Conservation (phyloP, 2,329 filamentous ascomycete genomes). For the Apiospora sp. region DNA sequence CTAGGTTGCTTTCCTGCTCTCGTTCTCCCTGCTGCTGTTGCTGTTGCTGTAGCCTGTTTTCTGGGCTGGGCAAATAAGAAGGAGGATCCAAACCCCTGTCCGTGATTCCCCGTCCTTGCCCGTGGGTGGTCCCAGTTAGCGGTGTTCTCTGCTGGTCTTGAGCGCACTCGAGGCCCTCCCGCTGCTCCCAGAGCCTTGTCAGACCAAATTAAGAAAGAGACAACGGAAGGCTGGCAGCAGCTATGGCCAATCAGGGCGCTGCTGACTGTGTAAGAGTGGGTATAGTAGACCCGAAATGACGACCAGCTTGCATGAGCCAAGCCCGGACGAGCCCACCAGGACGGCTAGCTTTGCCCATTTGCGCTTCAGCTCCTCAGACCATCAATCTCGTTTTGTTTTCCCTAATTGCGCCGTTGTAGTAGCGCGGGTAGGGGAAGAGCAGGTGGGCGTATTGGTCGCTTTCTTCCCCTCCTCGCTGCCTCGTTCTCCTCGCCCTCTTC, state of each 20-base stretch:
- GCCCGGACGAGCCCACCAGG: background rate
- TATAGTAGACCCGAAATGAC: constrained; percentile 8
- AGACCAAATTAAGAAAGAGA: constrained; percentile 16
- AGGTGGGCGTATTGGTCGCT: too few species aligned
- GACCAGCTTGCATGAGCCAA: constrained; percentile 15
- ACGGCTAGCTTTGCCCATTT: constrained; percentile 2
- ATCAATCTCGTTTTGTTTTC: background rate
- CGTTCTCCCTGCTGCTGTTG: too few species aligned
- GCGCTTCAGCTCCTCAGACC: background rate
- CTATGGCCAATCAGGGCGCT: background rate
- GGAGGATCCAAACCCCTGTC: background rate
- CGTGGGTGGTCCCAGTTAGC: background rate
- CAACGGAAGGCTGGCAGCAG: background rate
- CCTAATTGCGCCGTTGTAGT: constrained; percentile 1
- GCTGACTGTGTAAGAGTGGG: background rate
- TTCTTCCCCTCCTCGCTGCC: too few species aligned
- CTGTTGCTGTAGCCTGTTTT: background rate
- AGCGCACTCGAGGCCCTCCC: background rate
- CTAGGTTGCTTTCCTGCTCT: too few species aligned
- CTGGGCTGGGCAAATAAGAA: background rate
- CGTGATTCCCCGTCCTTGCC: background rate
- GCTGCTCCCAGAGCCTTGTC: background rate
- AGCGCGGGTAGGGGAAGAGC: background rate
- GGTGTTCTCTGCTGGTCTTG: background rate
- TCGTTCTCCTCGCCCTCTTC: background rate